Base-by-base conservation (phyloP, 2,329 filamentous ascomycete genomes). In the Penicillium hordei region DNA sequence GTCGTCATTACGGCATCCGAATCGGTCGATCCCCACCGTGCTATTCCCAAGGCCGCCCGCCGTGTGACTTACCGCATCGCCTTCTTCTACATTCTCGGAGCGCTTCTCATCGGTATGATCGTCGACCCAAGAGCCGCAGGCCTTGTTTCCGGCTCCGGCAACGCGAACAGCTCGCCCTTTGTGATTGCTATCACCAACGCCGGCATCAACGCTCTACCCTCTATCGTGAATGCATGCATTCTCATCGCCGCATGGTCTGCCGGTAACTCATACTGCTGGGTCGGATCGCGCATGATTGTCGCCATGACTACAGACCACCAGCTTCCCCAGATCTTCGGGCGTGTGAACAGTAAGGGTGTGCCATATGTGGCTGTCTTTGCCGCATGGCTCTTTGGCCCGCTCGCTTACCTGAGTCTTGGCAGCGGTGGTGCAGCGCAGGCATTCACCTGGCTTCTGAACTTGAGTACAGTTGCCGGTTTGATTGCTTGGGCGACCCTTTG, bases 241-340 rank as follows among this genome's bases (percentile, higher is more conserved):
- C 67, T 77, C 23, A 60, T 75, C 3, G 68, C 72, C 15, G 74
- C 74, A 17, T 77, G 74, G 74, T 75, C 73, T 2, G 75, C 75
- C 0, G 75, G 74, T 19, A 76, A 76, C 60, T 76, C 75, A 1
- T 76, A 76, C 65, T 76, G 73, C 66, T 78, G 75, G 40, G 77
- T 83, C 1, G 85, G 84, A 29, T 85, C 84, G 0, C 80, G 86
- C 46, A 83, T 85, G 34, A 75, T 87, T 5, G 84, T 85, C 61
- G 83, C 81, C 4, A 75, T 88, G 53, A 85, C 85, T 0, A 78
- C 85, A 15, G 84, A 86, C 70, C 75, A 76, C 21, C 84, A 87
- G 60, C 82, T 86, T 0, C 85, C 85, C 0, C 75, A 78, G 44
- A 66, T 86, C 61, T 86, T 86, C 65, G 74, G 83, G 46, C 76